Conservation (phyloP, 2,329 filamentous ascomycete genomes). For the Fonsecaea pedrosoi region DNA sequence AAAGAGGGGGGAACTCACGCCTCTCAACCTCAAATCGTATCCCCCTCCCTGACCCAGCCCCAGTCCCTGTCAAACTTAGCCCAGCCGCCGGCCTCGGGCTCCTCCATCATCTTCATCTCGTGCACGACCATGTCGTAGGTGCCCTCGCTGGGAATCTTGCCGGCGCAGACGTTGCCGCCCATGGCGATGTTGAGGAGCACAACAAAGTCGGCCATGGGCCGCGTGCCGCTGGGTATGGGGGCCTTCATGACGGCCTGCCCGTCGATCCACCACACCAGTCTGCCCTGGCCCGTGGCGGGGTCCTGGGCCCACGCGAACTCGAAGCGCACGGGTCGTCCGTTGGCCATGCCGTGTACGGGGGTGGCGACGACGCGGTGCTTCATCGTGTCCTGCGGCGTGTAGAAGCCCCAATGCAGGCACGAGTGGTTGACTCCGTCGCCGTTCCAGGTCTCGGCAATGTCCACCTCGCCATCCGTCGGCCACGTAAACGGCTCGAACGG, state of each 20-base stretch:
- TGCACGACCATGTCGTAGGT: conserved; percentile 39
- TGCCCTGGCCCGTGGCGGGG: conserved; percentile 15
- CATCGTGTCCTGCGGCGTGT: conserved; percentile 35
- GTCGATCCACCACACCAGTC: conserved; percentile 40
- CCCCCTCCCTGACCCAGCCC: conserved; percentile 31
- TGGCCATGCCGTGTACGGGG: conserved; percentile 34
- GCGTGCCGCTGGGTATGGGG: conserved; percentile 33
- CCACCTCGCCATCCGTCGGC: conserved; percentile 40
- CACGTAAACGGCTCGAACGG: conserved; percentile 39
- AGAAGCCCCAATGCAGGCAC: conserved; percentile 41
- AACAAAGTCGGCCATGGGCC: conserved; percentile 37
- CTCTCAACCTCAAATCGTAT: conserved; percentile 28
- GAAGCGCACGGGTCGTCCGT: conserved; percentile 34
- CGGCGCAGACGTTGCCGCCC: conserved; percentile 40
- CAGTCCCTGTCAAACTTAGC: conserved; percentile 37
- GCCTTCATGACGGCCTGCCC: conserved; percentile 40
- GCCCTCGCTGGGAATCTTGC: conserved; percentile 36
- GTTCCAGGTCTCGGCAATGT: conserved; percentile 41
- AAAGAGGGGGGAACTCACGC: neutral
- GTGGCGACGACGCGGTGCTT: conserved; percentile 39
- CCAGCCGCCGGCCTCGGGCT: conserved; percentile 39
- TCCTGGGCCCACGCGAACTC: conserved; percentile 40
- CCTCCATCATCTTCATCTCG: conserved; percentile 35
- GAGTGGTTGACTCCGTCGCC: conserved; percentile 37
- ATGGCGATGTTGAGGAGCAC: conserved; percentile 40